phyloP scores from a whole-genome alignment of 2,329 filamentous ascomycete species.

The Colletotrichum siamense region DNA sequence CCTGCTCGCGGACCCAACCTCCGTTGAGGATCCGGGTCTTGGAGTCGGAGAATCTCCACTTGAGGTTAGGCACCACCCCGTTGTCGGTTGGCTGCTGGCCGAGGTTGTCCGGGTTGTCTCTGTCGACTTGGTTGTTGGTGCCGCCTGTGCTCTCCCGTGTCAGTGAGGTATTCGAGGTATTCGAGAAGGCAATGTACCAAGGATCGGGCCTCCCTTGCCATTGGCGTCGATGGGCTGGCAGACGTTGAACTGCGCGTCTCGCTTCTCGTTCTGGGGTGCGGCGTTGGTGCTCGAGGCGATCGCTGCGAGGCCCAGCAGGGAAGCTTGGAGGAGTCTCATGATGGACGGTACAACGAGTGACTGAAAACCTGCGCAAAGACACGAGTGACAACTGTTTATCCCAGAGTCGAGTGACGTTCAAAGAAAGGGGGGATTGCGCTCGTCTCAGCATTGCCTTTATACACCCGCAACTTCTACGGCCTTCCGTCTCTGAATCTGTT shows the following conservation, averaged over 20 bases:
- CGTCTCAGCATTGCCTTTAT: not conserved
- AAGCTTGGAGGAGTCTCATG: slow-evolving; percentile 1
- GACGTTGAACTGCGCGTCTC: slow-evolving; percentile 43
- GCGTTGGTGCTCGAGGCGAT: not conserved
- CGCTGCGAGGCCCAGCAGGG: not conserved
- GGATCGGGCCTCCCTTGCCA: slow-evolving; percentile 63
- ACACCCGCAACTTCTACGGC: not conserved
- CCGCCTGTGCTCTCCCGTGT: slow-evolving; percentile 52
- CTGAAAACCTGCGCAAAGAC: not conserved
- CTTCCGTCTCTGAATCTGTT: not conserved
- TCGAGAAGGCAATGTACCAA: slow-evolving; percentile 47
- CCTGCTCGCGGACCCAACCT: slow-evolving; percentile 71
- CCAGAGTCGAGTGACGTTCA: not conserved
- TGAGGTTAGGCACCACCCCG: slow-evolving; percentile 70
- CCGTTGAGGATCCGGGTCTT: slow-evolving; percentile 66
- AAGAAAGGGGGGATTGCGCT: not conserved
- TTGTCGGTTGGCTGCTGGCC: slow-evolving; percentile 66
- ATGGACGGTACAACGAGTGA: not conserved
- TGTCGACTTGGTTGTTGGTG: slow-evolving; percentile 65
- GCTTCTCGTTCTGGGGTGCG: not conserved
- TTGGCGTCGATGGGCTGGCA: slow-evolving; percentile 62
- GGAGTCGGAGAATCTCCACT: slow-evolving; percentile 74
- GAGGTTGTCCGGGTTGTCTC: slow-evolving; percentile 69
- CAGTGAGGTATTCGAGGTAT: not conserved
- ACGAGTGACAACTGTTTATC: not conserved